Base-by-base conservation (phyloP, 352 stramenopile genomes). In the Globisporangium ultimum region DNA sequence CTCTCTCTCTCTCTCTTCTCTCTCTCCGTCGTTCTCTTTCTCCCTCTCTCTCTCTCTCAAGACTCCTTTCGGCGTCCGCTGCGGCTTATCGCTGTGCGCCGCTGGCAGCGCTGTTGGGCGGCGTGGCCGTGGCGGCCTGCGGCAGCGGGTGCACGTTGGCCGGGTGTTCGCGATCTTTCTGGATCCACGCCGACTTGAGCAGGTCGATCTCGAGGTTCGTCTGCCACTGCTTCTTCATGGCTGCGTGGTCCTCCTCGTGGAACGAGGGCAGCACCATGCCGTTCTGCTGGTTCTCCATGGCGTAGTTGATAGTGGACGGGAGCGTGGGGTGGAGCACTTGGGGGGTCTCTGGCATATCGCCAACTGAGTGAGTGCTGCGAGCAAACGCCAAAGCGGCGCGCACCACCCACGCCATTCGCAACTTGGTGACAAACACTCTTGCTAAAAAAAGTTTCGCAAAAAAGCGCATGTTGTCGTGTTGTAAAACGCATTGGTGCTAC, bases 131-230 rank as follows among this genome's bases (percentile, higher is more conserved):
- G 1, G 47, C 32, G 43, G n/a, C 13, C 24, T 61, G 55, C 46
- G 47, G 55, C 3, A 61, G n/a, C 47, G 55, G 55, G 55, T 53
- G 45, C 45, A 61, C 55, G 22, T 51, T 22, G 10, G 46, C 13
- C 17, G 24, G 28, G 49, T 55, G 62, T 38, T 84, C 74, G 47
- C 74, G 74, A 67, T 84, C 74, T 63, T 84, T 84, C 48, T 76
- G 74, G 59, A 84, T 84, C 74, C 71, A 80, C 1, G 74, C 74
- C 14, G 71, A 80, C 71, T 84, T 84, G 62, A 84, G 71, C 40
- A 84, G 56, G 57, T 84, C 74, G 61, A 84, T 84, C 67, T 84
- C 74, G 50, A 84, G 74, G 71, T 84, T 84, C 22, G 69, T 84
- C 71, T 84, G 74, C 47, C 74, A 76, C 69, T 80, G 69, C 67